Conservation (phyloP, 805 yeast genomes). For the Zygoascus bituminiphila region DNA sequence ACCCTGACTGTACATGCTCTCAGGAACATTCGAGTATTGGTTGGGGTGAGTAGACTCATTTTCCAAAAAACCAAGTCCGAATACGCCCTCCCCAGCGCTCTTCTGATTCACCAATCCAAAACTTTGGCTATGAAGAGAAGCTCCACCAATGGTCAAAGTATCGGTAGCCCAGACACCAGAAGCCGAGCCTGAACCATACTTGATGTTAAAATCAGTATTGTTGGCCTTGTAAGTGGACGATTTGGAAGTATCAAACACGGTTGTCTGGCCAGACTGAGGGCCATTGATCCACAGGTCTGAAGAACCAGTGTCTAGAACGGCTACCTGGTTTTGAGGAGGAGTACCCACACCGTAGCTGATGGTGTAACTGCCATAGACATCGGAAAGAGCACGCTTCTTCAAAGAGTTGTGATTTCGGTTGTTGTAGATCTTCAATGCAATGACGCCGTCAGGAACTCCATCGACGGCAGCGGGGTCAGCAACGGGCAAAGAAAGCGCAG, state of each 20-base stretch:
- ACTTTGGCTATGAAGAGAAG: not conserved
- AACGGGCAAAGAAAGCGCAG: not conserved
- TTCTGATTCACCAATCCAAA: slow-evolving; percentile 4
- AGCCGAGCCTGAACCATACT: slow-evolving; percentile 1
- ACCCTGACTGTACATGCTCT: slow-evolving; percentile 43
- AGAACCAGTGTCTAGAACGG: slow-evolving; percentile 64
- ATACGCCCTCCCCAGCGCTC: slow-evolving; percentile 6
- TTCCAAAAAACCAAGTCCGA: slow-evolving; percentile 16
- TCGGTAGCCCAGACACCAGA: slow-evolving; percentile 55
- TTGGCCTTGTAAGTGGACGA: slow-evolving; percentile 8
- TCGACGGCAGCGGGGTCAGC: not conserved
- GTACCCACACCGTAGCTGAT: slow-evolving; percentile 40
- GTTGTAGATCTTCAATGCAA: slow-evolving; percentile 11
- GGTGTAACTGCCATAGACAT: slow-evolving; percentile 20
- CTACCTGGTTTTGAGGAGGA: slow-evolving; percentile 41
- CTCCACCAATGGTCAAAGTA: slow-evolving; percentile 42
- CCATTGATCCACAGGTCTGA: slow-evolving; percentile 48
- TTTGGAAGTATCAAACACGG: slow-evolving; percentile 8
- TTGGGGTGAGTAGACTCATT: slow-evolving; percentile 20
- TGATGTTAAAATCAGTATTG: not conserved
- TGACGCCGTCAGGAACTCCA: slow-evolving; percentile 9
- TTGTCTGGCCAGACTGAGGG: slow-evolving; percentile 5
- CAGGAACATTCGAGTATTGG: slow-evolving; percentile 56
- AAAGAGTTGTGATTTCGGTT: slow-evolving; percentile 1
- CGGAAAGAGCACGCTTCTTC: slow-evolving; percentile 10